Evolutionary conservation across 805 yeast genomes (phyloP).

Genomic region (Yarrowia deformans): DNA sequence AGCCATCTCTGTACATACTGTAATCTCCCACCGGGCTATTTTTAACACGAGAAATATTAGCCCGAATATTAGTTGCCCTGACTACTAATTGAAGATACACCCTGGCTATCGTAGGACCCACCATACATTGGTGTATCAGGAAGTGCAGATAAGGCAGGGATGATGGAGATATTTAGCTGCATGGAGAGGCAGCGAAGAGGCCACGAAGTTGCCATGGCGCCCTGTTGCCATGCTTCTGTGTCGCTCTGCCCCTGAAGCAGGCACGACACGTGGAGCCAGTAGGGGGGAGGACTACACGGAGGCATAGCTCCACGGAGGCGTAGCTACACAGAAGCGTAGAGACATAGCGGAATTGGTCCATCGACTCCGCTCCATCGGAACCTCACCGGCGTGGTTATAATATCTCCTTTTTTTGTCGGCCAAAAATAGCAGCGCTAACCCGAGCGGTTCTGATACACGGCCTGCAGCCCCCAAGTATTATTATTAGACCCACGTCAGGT

Average conservation of each 20-base stretch:
- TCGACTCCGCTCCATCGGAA: too few relatives aligned
- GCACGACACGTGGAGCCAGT: neutral
- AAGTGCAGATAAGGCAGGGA: neutral
- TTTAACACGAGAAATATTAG: neutral
- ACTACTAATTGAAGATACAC: conserved; percentile 6
- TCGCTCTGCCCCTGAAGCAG: neutral
- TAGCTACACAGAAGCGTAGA: too few relatives aligned
- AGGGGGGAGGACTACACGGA: too few relatives aligned
- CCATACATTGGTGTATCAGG: neutral
- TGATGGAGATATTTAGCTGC: neutral
- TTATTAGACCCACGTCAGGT: neutral
- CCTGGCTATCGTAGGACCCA: too few relatives aligned
- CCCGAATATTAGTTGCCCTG: conserved; percentile 12
- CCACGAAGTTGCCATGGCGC: too few relatives aligned
- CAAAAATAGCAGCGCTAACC: conserved; percentile 1
- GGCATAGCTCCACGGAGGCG: too few relatives aligned
- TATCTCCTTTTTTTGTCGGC: neutral
- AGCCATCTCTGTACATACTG: neutral
- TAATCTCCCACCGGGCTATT: neutral
- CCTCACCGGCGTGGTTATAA: too few relatives aligned
- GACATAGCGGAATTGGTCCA: too few relatives aligned
- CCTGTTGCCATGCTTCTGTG: too few relatives aligned
- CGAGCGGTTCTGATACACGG: neutral
- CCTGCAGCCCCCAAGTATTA: neutral
- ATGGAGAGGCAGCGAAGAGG: too few relatives aligned